Percentiles rank a stretch among this genome's conserved stretches.
Conservation (phyloP, 73 alveolate genomes). For the Stentor coeruleus region DNA sequence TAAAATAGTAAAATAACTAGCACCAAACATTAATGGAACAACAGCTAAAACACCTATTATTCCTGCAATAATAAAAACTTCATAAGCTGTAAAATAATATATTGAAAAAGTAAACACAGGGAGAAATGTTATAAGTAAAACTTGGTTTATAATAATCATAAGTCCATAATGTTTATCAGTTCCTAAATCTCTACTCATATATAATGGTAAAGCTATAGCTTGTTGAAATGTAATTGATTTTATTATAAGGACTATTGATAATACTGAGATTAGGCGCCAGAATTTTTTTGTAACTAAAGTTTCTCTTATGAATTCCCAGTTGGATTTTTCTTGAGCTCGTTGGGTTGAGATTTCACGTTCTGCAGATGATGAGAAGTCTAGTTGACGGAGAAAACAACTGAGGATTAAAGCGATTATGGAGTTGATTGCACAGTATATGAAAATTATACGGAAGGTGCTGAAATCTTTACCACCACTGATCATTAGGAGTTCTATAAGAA, state of each 20-base stretch:
- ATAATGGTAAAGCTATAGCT: background rate
- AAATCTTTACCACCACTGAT: background rate
- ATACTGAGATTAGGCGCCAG: too few relatives aligned
- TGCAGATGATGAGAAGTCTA: background rate
- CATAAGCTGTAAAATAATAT: background rate
- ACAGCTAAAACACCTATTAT: background rate
- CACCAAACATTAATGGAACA: background rate
- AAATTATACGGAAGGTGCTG: background rate
- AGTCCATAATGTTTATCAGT: background rate
- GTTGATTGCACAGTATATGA: background rate
- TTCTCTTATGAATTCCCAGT: background rate
- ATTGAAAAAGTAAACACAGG: background rate
- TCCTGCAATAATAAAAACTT: background rate
- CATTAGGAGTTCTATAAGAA: background rate
- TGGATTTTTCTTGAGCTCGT: too few relatives aligned
- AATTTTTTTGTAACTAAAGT: too few relatives aligned
- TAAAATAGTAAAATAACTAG: background rate
- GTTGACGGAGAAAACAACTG: background rate
- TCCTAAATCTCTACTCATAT: slow-evolving; percentile 13
- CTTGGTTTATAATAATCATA: background rate
- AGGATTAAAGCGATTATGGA: background rate
- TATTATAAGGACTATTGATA: too few relatives aligned
- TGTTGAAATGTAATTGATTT: too few relatives aligned
- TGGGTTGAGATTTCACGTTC: background rate
- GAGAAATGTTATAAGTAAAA: background rate